Percentiles rank a stretch among this genome's conserved stretches.
These are phyloP conservation scores for Mucor circinelloides DNA, from an alignment of 371 early-diverging fungal species.

Conservation along the genomic window DNA sequence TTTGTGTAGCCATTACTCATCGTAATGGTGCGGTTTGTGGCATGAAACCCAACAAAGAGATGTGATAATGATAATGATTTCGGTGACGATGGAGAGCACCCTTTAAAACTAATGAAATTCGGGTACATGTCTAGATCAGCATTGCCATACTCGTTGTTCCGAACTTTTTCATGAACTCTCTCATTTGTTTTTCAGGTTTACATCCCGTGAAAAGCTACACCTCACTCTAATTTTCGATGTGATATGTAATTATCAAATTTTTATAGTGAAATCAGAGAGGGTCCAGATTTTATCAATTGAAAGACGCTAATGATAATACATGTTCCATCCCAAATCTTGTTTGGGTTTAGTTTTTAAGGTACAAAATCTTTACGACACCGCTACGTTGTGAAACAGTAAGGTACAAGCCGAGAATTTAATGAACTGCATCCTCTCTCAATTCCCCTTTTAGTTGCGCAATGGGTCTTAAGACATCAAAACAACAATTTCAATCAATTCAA, in stretches of 20 bases:
- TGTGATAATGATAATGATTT: not conserved
- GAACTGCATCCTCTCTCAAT: not conserved
- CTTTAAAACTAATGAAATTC: not conserved
- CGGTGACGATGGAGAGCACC: not conserved
- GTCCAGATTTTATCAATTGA: not conserved
- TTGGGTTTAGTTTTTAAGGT: not conserved
- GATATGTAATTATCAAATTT: not conserved
- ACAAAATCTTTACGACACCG: not conserved
- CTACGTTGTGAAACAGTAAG: not conserved
- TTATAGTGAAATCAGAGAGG: not conserved
- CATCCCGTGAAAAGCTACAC: not conserved
- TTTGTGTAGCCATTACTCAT: not conserved
- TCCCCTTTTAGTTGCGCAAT: not conserved
- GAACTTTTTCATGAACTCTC: not conserved
- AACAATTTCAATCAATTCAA: not conserved
- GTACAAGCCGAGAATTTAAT: not conserved
- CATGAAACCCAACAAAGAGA: not conserved
- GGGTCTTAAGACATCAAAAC: not conserved
- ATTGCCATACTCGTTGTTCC: not conserved
- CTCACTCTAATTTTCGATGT: not conserved
- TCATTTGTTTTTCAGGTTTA: not conserved
- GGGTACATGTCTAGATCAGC: constrained; percentile 9
- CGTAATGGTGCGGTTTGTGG: not conserved
- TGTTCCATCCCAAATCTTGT: not conserved
- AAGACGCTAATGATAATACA: not conserved